Evolutionary conservation across 352 stramenopile genomes (phyloP), one percentile per base, ranked within the genome.

Genomic region (Phytophthora aleatoria): DNA sequence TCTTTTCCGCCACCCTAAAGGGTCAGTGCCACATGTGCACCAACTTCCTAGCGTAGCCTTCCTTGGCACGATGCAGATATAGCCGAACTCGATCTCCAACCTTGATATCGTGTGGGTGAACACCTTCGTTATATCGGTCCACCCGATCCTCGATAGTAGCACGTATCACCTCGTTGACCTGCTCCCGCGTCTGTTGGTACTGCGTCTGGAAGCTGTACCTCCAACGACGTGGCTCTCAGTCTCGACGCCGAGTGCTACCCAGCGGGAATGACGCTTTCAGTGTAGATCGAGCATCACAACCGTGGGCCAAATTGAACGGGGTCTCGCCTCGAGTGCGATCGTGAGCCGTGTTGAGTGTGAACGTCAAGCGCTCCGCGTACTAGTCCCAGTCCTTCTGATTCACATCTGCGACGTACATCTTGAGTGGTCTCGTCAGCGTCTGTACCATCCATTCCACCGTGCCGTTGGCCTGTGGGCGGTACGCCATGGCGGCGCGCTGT

Each of bases 21-120:
- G 60, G 67, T 0, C 64, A 61, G 24, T 80, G 71, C 56, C 63
- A 76, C 27, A 57, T 35, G 38, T 79, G 62, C 1, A 38, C 48
- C 0, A 57, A 43, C 26, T 57, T 64, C 4, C 1, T 33, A 5
- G 57, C 42, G 20, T 55, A 60, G 10, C 50, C 50, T 43, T 33
- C 16, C 13, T 66, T 66, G 0, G 60, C 58, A 2, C 26, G 39
- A 48, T 57, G 50, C 3, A 66, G 8, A n/a, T 54, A 59, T 3
- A 59, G 10, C 49, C 58, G 59, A 0, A 62, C 50, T 24, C 16
- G 28, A 3, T 33, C 54, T 8, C 20, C 20, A 20, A 9, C n/a
- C 9, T 55, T 36, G 35, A 62, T 55, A 13, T 33, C 13, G 5
- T 55, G 55, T 3, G 55, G 30, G 45, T 11, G 20, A 20, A 20